Evolutionary conservation across 1,139 yeast species (phyloP).

Genomic region (Protomyces inouyei): DNA sequence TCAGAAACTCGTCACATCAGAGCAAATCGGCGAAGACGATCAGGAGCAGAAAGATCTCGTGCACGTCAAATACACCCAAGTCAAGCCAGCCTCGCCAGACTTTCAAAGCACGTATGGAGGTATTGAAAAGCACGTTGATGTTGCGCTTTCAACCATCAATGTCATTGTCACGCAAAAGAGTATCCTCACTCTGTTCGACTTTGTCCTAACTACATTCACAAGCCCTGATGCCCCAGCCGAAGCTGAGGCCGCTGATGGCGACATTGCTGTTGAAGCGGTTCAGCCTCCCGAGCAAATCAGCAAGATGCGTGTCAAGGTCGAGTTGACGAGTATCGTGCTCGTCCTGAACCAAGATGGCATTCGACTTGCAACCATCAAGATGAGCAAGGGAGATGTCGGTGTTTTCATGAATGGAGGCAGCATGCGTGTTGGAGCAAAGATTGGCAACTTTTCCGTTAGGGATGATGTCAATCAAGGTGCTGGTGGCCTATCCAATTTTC

Average conservation of each 20-base stretch:
- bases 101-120: constrained; percentile 47
- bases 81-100: constrained; percentile 56
- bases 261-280: constrained; percentile 50
- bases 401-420: constrained; percentile 70
- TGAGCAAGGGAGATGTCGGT: constrained; percentile 67
- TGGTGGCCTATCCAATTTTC: constrained; percentile 48
- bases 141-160: constrained; percentile 74
- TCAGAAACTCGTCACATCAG: constrained; percentile 66
- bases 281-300: constrained; percentile 26
- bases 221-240: constrained; percentile 35
- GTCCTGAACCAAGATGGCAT: constrained; percentile 79
- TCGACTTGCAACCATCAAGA: constrained; percentile 69
- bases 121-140: constrained; percentile 73
- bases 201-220: constrained; percentile 78
- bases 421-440: constrained; percentile 64
- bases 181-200: constrained; percentile 71
- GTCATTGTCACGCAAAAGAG: constrained; percentile 75
- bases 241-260: constrained; percentile 1
- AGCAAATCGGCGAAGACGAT: constrained; percentile 44
- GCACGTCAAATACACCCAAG: constrained; percentile 55
- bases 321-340: constrained; percentile 67
- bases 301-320: constrained; percentile 63
- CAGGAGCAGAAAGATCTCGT: constrained; percentile 50
- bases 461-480: constrained; percentile 71
- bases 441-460: constrained; percentile 74